These are phyloP conservation scores for Orbilia javanica DNA, from an alignment of 2,329 filamentous ascomycete genomes.

Conservation along the genomic window DNA sequence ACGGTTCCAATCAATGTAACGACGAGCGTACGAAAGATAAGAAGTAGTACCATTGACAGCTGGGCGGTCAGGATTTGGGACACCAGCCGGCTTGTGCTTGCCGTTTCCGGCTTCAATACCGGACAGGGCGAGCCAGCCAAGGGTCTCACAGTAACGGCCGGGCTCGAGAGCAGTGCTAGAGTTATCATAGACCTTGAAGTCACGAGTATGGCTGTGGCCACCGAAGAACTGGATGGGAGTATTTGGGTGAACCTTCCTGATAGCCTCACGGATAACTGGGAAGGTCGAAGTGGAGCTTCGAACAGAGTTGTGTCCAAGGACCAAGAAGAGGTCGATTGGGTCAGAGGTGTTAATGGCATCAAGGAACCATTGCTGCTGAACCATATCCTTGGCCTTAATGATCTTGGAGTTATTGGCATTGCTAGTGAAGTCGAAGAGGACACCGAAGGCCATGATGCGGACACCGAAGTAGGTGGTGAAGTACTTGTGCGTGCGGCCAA, in stretches of 20 bases:
- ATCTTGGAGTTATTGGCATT: slow-evolving; percentile 85
- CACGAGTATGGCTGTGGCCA: slow-evolving; percentile 75
- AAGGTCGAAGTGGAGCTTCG: slow-evolving; percentile 67
- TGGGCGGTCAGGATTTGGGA: slow-evolving; percentile 66
- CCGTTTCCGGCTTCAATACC: slow-evolving; percentile 70
- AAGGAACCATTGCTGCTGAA: slow-evolving; percentile 83
- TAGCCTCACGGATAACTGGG: slow-evolving; percentile 71
- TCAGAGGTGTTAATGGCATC: slow-evolving; percentile 71
- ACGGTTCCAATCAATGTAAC: slow-evolving; percentile 78
- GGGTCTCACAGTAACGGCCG: slow-evolving; percentile 76
- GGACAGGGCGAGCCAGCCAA: slow-evolving; percentile 76
- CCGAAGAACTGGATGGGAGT: slow-evolving; percentile 76
- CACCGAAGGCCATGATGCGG: slow-evolving; percentile 87
- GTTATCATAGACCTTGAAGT: slow-evolving; percentile 75
- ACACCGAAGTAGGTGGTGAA: slow-evolving; percentile 90
- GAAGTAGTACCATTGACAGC: slow-evolving; percentile 65
- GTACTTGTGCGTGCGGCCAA: slow-evolving; percentile 87
- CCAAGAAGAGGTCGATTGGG: slow-evolving; percentile 73
- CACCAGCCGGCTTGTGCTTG: slow-evolving; percentile 66
- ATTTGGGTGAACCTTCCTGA: slow-evolving; percentile 71
- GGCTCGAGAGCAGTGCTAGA: slow-evolving; percentile 74
- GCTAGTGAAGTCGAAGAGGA: slow-evolving; percentile 91
- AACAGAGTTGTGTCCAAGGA: slow-evolving; percentile 75
- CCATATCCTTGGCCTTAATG: slow-evolving; percentile 72
- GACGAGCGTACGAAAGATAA: slow-evolving; percentile 69